These are phyloP conservation scores for Phaeosphaeria sp. DNA, from an alignment of 2,329 filamentous ascomycete genomes.

Conservation along the genomic window DNA sequence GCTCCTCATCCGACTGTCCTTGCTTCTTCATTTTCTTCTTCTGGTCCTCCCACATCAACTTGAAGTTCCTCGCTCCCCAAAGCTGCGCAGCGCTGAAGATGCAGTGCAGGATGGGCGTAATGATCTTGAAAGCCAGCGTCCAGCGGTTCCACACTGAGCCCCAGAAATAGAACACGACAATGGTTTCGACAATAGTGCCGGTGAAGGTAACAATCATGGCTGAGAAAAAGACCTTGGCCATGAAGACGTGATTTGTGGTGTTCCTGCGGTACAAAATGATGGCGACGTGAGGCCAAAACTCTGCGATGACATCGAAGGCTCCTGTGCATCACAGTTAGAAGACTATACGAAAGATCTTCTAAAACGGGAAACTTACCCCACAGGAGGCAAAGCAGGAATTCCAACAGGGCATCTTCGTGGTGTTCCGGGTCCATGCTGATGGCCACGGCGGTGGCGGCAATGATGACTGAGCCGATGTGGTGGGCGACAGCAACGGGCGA, in stretches of 20 bases:
- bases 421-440: constrained; percentile 33
- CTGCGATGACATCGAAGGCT: constrained; percentile 55
- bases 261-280: constrained; percentile 56
- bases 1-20: neutral
- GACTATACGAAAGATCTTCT: neutral
- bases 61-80: constrained; percentile 53
- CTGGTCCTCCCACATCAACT: constrained; percentile 43
- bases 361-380: constrained; percentile 37
- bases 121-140: constrained; percentile 53
- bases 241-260: constrained; percentile 48
- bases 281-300: constrained; percentile 55
- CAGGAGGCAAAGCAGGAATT: constrained; percentile 48
- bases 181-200: constrained; percentile 52
- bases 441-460: constrained; percentile 53
- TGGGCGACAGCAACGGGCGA: constrained; percentile 53
- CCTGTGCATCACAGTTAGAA: constrained; percentile 37
- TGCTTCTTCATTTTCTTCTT: neutral
- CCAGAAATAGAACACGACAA: constrained; percentile 55
- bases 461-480: constrained; percentile 51
- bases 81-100: constrained; percentile 54
- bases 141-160: constrained; percentile 52
- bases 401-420: constrained; percentile 21
- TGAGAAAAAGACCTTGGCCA: constrained; percentile 48
- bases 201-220: constrained; percentile 48
- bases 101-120: constrained; percentile 52